Percentiles rank a stretch among this genome's conserved stretches.
phyloP scores from a whole-genome alignment of 306 rosid species.

The Oxytropis ochrocephala region DNA sequence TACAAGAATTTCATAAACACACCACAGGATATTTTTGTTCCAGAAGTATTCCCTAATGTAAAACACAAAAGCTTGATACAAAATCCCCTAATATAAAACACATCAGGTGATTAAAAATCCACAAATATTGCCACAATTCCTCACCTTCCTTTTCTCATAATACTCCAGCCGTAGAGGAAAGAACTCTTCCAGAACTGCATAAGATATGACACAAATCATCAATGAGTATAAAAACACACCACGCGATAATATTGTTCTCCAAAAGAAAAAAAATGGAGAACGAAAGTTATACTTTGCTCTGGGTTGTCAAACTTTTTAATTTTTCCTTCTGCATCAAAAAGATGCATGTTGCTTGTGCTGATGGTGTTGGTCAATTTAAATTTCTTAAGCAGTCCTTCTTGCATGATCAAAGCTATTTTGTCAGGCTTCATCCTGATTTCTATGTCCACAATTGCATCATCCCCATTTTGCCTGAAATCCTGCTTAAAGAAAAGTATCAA shows the following conservation, averaged over 20 bases:
- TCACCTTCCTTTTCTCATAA: constrained; percentile 84
- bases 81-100: no score
- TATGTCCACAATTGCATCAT: constrained; percentile 64
- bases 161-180: constrained; percentile 62
- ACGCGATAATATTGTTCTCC: background rate
- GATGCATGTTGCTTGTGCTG: constrained; percentile 85
- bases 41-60: no score
- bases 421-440: constrained; percentile 54
- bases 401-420: constrained; percentile 42
- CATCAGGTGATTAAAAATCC: no score
- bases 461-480: constrained; percentile 85
- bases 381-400: constrained; percentile 81
- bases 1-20: no score
- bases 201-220: background rate
- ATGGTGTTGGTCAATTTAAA: constrained; percentile 55
- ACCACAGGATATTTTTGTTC: no score
- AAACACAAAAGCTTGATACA: no score
- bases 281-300: constrained; percentile 61
- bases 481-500: constrained; percentile 21
- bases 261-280: background rate
- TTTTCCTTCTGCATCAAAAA: constrained; percentile 71
- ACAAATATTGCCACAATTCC: background rate
- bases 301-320: constrained; percentile 79
- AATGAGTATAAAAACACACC: background rate
- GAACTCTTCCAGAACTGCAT: constrained; percentile 85